Conservation (phyloP, 1,284 basidiomycete genomes). For the Cerrena zonata region DNA sequence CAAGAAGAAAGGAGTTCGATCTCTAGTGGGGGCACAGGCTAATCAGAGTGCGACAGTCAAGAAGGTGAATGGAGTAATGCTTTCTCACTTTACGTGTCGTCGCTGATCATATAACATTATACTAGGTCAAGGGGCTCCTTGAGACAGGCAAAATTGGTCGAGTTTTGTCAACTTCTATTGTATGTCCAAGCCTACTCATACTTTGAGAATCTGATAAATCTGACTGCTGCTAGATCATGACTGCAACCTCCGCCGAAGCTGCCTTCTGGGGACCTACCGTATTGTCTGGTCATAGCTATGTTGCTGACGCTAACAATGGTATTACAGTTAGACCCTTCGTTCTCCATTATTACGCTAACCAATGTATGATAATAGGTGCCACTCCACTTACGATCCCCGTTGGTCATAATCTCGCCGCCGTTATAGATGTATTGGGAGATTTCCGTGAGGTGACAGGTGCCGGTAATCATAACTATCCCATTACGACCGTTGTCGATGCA, state of each 20-base stretch:
- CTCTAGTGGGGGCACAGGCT: slow-evolving; percentile 31
- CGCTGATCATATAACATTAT: slow-evolving; percentile 17
- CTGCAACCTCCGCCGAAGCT: slow-evolving; percentile 11
- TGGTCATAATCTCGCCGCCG: slow-evolving; percentile 27
- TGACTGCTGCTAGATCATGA: slow-evolving; percentile 11
- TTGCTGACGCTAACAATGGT: slow-evolving; percentile 13
- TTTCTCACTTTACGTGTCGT: slow-evolving; percentile 17
- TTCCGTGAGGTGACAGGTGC: slow-evolving; percentile 28
- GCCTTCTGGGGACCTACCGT: slow-evolving; percentile 20
- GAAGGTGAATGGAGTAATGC: slow-evolving; percentile 30
- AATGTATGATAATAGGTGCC: slow-evolving; percentile 13
- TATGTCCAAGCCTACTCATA: slow-evolving; percentile 12
- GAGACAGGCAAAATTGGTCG: slow-evolving; percentile 29
- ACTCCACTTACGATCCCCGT: slow-evolving; percentile 24
- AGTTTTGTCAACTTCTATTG: slow-evolving; percentile 26
- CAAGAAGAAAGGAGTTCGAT: slow-evolving; percentile 26
- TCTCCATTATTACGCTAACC: background rate
- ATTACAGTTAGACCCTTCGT: background rate
- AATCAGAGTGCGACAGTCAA: slow-evolving; percentile 21
- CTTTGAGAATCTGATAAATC: background rate
- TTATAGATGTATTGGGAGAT: slow-evolving; percentile 27
- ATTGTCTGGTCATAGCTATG: slow-evolving; percentile 11
- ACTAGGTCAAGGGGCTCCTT: slow-evolving; percentile 28
- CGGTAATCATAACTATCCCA: slow-evolving; percentile 22
- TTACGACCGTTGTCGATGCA: slow-evolving; percentile 21